Evolutionary conservation across 768 basidiomycete species (phyloP), one percentile per base, ranked within the genome.

Genomic region (Boletus edulis): DNA sequence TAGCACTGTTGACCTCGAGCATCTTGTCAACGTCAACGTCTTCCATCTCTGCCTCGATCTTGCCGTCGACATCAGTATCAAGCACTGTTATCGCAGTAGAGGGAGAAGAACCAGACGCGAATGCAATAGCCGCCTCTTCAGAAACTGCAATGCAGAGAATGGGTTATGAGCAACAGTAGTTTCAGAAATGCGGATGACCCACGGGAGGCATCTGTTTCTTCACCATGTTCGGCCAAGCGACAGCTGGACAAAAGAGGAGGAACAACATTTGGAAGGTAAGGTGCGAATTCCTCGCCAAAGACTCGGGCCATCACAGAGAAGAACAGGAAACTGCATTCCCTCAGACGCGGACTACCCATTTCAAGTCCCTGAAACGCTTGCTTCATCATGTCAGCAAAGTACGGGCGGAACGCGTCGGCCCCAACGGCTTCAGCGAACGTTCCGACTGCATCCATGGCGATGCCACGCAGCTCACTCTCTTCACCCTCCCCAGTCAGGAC

Each of bases 261-360:
- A 31, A 99, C 83, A 56, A 98, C 92, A 56, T 81, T 84, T 9
- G 86, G 81, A 34, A 98, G 81, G 73, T 94, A 98, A 3, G 81
- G 79, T 2, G 93, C 87, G 63, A 98, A 98, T 64, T 98, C 94
- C 54, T 92, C 92, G 46, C 85, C 91, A 66, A 97, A 99, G 17
- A 99, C 94, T 46, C 89, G 83, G n/a, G 94, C 91, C 90, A 99
- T 95, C 59, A 96, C 94, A 52, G 94, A 93, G 65, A 98, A 98
- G 84, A 98, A 98, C 61, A 99, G 76, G 85, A 97, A 98, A 66
- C 88, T 91, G 73, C 94, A 97, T 71, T 99, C 97, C 64, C 91
- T 81, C 57, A 98, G 78, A 56, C 94, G 81, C 3, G 92, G 85
- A 60, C 88, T 91, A 52, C 91, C 91, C 73, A 93, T 83, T 57